Percentiles rank a stretch among this genome's conserved stretches.
Evolutionary conservation across 2,329 filamentous ascomycete species (phyloP).

Genomic region (Penicillium sp.): DNA sequence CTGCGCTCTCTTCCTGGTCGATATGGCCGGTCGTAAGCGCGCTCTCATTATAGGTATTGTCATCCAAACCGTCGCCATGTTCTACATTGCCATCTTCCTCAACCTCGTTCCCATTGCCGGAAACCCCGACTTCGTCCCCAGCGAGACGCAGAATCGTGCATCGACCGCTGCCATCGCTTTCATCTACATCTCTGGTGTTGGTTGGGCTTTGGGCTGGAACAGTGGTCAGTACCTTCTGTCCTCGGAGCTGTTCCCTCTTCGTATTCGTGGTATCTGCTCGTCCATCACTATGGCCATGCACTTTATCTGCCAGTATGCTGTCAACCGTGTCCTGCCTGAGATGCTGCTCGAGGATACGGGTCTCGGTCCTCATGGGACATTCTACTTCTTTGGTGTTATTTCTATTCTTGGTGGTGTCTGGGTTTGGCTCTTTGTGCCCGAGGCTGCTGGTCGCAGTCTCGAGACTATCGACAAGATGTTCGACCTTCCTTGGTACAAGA

Average conservation of each 20-base stretch:
- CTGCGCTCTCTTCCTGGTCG: slow-evolving; percentile 71
- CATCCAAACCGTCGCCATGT: slow-evolving; percentile 56
- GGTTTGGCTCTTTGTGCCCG: slow-evolving; percentile 68
- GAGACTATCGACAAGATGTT: slow-evolving; percentile 66
- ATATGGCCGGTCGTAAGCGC: slow-evolving; percentile 68
- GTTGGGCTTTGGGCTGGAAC: slow-evolving; percentile 68
- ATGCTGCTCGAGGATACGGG: slow-evolving; percentile 57
- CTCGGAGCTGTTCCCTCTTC: slow-evolving; percentile 68
- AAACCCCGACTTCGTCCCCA: slow-evolving; percentile 47
- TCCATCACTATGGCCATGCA: slow-evolving; percentile 71
- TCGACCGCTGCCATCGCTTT: slow-evolving; percentile 63
- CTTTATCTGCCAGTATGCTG: slow-evolving; percentile 72
- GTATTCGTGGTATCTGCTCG: slow-evolving; percentile 65
- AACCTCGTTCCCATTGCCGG: slow-evolving; percentile 56
- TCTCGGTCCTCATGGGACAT: slow-evolving; percentile 59
- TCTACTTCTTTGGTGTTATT: slow-evolving; percentile 68
- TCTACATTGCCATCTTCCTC: slow-evolving; percentile 59
- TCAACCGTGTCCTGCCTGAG: slow-evolving; percentile 65
- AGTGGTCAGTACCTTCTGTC: slow-evolving; percentile 71
- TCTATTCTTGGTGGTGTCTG: slow-evolving; percentile 63
- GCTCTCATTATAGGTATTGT: slow-evolving; percentile 57
- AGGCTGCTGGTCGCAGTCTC: slow-evolving; percentile 57
- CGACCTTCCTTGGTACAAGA: slow-evolving; percentile 66
- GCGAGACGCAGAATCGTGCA: slow-evolving; percentile 49
- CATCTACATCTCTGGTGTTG: slow-evolving; percentile 64